Evolutionary conservation across 2,329 filamentous ascomycete species (phyloP).

Genomic region (Fusarium oxysporum): DNA sequence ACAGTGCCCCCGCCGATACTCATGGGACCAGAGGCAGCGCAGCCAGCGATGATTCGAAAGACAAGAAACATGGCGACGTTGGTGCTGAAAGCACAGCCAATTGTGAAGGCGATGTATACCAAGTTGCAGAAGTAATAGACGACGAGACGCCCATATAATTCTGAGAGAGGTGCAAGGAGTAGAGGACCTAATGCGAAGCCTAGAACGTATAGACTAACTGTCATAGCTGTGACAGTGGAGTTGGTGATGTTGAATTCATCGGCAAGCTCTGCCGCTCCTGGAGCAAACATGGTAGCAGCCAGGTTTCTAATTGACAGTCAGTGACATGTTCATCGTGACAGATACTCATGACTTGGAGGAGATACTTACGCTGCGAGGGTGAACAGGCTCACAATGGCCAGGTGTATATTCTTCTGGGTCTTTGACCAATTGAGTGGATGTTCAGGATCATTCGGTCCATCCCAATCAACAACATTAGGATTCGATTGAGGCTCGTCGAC

Average conservation of each 20-base stretch:
- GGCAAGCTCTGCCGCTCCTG: conserved; percentile 25
- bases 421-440: conserved; percentile 76
- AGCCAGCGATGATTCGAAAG: conserved; percentile 31
- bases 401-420: conserved; percentile 54
- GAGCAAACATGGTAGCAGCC: conserved; percentile 41
- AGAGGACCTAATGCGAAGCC: conserved; percentile 39
- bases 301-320: conserved; percentile 15
- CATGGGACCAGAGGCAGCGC: conserved; percentile 32
- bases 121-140: conserved; percentile 28
- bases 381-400: conserved; percentile 60
- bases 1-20: conserved; percentile 34
- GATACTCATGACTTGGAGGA: no score
- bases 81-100: conserved; percentile 29
- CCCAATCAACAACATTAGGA: conserved; percentile 67
- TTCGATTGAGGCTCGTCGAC: background rate
- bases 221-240: conserved; percentile 17
- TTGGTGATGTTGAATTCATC: conserved; percentile 27
- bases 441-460: conserved; percentile 63
- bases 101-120: conserved; percentile 13
- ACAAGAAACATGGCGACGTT: conserved; percentile 28
- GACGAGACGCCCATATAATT: conserved; percentile 27
- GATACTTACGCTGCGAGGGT: conserved; percentile 45
- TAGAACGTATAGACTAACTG: conserved; percentile 23
- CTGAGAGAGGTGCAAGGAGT: conserved; percentile 34
- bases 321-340: background rate